These are phyloP conservation scores for Pogostemon cablin DNA, from an alignment of 257 asterid species.

Conservation along the genomic window DNA sequence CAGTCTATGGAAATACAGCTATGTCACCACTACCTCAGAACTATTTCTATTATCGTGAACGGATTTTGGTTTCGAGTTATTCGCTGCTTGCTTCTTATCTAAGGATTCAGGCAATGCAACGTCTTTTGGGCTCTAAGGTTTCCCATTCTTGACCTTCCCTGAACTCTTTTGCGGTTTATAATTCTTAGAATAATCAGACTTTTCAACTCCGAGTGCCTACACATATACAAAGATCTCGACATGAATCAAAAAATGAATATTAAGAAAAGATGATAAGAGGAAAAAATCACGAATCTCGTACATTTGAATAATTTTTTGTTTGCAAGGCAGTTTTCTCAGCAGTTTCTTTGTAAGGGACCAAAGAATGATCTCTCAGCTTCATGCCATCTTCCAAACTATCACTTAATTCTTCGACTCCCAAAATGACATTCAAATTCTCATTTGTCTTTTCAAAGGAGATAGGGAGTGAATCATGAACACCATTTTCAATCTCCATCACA, in stretches of 20 bases:
- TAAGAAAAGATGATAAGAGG: not conserved
- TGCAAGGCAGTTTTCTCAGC: constrained; percentile 35
- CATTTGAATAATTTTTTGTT: constrained; percentile 36
- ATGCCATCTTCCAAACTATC: constrained; percentile 35
- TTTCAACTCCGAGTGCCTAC: constrained; percentile 40
- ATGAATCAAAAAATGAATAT: constrained; percentile 8
- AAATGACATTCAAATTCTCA: no score
- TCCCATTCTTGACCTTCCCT: not conserved
- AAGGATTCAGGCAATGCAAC: constrained; percentile 34
- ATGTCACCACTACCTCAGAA: constrained; percentile 38
- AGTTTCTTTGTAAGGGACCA: constrained; percentile 19
- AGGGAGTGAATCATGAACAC: constrained; percentile 38
- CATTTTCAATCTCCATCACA: constrained; percentile 36
- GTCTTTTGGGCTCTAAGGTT: constrained; percentile 34
- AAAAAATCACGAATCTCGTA: constrained; percentile 10
- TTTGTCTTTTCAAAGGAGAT: constrained; percentile 28
- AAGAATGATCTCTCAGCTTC: constrained; percentile 35
- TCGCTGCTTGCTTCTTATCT: constrained; percentile 40
- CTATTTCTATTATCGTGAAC: constrained; percentile 27
- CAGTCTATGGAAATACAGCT: constrained; percentile 1
- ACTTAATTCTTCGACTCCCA: no score
- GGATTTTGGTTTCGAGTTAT: constrained; percentile 29
- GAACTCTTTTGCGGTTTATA: constrained; percentile 36
- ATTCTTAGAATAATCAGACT: constrained; percentile 33
- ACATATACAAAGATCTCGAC: not conserved